A percentile compares a stretch with the other conserved stretches of the same genome.
Evolutionary conservation across 345 rosid species (phyloP).

Genomic region (Melastoma malabathricum): DNA sequence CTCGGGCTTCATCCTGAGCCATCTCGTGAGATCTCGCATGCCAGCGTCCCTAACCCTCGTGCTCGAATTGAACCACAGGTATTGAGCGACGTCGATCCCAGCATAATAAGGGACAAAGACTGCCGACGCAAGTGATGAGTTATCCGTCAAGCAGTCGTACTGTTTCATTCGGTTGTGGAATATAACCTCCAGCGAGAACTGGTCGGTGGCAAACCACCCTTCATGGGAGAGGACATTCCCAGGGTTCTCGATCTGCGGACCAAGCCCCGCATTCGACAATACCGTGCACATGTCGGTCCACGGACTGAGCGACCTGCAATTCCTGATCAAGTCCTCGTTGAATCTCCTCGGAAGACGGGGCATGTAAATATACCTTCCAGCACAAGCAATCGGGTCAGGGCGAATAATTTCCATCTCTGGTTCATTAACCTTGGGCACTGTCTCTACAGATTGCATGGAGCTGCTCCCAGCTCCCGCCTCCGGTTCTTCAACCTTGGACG

Average conservation of each 20-base stretch:
- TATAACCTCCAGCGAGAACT: slow-evolving; percentile 66
- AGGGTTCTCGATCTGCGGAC: slow-evolving; percentile 27
- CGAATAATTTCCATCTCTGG: background rate
- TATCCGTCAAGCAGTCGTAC: slow-evolving; percentile 53
- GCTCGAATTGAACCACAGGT: slow-evolving; percentile 38
- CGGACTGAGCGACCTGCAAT: slow-evolving; percentile 37
- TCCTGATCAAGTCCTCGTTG: slow-evolving; percentile 52
- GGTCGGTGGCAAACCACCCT: slow-evolving; percentile 69
- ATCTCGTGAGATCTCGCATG: slow-evolving; percentile 33
- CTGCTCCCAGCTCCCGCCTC: background rate
- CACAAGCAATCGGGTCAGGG: slow-evolving; percentile 11
- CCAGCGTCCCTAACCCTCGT: slow-evolving; percentile 38
- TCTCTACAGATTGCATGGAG: background rate
- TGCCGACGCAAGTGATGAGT: slow-evolving; percentile 58
- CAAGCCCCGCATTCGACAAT: slow-evolving; percentile 44
- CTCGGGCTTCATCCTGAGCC: slow-evolving; percentile 50
- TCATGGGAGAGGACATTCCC: slow-evolving; percentile 21
- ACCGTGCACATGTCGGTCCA: slow-evolving; percentile 57
- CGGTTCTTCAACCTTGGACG: too few species aligned
- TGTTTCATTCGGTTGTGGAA: slow-evolving; percentile 73
- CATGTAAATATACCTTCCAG: slow-evolving; percentile 41
- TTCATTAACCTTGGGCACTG: background rate
- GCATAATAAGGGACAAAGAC: slow-evolving; percentile 65
- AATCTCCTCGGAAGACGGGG: slow-evolving; percentile 44
- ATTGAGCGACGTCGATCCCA: slow-evolving; percentile 59